Evolutionary conservation across 2,329 filamentous ascomycete genomes (phyloP).

Genomic region (Aspergillus hortae): DNA sequence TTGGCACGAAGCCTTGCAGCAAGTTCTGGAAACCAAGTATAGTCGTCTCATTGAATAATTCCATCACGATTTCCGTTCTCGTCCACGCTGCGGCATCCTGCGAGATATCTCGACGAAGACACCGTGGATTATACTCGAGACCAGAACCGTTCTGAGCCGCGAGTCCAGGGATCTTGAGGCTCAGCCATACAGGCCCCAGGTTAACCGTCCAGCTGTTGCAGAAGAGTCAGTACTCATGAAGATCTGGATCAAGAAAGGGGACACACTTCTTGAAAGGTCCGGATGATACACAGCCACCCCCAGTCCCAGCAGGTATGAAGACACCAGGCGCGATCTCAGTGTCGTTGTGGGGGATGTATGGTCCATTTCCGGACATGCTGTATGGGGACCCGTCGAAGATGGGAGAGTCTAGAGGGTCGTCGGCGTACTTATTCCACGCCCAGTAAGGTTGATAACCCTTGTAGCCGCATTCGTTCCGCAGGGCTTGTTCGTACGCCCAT

Average conservation of each 20-base stretch:
- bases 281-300: conserved; percentile 34
- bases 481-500: conserved; percentile 41
- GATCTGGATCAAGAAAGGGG: neutral
- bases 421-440: conserved; percentile 34
- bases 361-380: conserved; percentile 39
- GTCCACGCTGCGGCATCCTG: conserved; percentile 16
- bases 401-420: conserved; percentile 26
- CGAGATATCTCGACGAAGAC: conserved; percentile 26
- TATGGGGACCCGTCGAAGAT: conserved; percentile 34
- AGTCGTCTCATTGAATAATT: conserved; percentile 18
- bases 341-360: conserved; percentile 19
- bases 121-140: conserved; percentile 29
- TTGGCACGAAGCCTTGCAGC: neutral
- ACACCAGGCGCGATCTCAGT: conserved; percentile 30
- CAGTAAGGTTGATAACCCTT: conserved; percentile 43
- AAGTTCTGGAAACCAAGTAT: conserved; percentile 27
- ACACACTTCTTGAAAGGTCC: conserved; percentile 34
- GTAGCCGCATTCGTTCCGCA: conserved; percentile 45
- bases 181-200: conserved; percentile 24
- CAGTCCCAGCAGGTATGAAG: conserved; percentile 48
- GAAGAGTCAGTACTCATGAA: neutral
- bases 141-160: conserved; percentile 14
- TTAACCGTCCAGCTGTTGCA: conserved; percentile 24
- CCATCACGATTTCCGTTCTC: conserved; percentile 14
- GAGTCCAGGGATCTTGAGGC: conserved; percentile 13